Conservation (phyloP, 2,329 filamentous ascomycete genomes). For the Paraconiothyrium brasiliense region DNA sequence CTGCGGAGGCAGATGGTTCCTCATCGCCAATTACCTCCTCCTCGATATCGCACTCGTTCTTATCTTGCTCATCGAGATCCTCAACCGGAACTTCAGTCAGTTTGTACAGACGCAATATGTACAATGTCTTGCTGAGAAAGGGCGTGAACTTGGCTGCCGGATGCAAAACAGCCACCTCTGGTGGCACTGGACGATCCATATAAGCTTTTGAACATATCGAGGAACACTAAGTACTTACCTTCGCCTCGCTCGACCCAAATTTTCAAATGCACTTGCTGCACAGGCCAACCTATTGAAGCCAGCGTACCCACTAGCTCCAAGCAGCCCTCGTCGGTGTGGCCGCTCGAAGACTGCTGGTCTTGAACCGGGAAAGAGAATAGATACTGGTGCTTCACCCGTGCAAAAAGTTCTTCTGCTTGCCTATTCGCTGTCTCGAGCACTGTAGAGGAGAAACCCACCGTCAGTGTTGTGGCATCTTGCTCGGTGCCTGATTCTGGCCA, state of each 20-base stretch:
- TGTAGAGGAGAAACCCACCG: constrained; percentile 21
- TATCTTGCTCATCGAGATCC: background rate
- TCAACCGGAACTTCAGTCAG: constrained; percentile 18
- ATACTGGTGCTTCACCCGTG: constrained; percentile 16
- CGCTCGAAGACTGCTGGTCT: constrained; percentile 16
- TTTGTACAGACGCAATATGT: constrained; percentile 34
- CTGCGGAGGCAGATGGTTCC: constrained; percentile 2
- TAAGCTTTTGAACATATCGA: background rate
- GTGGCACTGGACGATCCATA: constrained; percentile 3
- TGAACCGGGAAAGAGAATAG: constrained; percentile 13
- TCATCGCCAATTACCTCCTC: background rate
- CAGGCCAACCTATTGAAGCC: constrained; percentile 22
- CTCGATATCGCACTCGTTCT: background rate
- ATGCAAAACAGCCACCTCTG: constrained; percentile 19
- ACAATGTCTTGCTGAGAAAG: constrained; percentile 31
- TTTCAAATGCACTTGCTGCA: constrained; percentile 21
- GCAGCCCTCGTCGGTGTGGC: constrained; percentile 26
- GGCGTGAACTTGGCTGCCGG: constrained; percentile 12
- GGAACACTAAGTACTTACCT: background rate
- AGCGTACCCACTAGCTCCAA: constrained; percentile 17
- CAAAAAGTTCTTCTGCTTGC: constrained; percentile 25
- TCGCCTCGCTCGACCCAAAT: constrained; percentile 30
- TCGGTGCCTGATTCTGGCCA: constrained; percentile 21
- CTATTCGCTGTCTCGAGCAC: constrained; percentile 29
- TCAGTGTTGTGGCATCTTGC: constrained; percentile 1